phyloP scores from a whole-genome alignment of 225 moss, liverwort and hornwort species.

The Lunularia cruciata region DNA sequence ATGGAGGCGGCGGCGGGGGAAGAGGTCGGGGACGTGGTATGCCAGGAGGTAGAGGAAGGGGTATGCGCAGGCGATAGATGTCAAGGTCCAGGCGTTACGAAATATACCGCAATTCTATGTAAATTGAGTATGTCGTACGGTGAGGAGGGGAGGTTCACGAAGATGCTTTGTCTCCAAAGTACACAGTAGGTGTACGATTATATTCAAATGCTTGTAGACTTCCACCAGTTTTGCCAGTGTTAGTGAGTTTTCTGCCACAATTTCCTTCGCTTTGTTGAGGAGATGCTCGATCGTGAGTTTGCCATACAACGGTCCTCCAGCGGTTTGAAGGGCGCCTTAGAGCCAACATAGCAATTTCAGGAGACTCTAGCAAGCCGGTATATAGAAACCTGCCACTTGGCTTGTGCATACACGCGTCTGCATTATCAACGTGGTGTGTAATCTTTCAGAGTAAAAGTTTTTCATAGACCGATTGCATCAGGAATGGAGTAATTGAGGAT shows the following conservation, averaged over 20 bases:
- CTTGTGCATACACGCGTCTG: conserved; percentile 11
- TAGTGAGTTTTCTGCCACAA: conserved; percentile 13
- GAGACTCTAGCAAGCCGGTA: conserved; percentile 1
- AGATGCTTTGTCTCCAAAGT: neutral
- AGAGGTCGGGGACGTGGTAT: conserved; percentile 50
- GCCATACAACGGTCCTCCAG: neutral
- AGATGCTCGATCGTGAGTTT: neutral
- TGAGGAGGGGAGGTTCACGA: neutral
- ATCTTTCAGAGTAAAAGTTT: neutral
- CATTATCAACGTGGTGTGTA: neutral
- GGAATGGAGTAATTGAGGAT: neutral
- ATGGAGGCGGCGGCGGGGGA: conserved; percentile 50
- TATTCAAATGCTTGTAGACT: neutral
- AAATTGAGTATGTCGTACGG: neutral
- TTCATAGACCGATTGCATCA: neutral
- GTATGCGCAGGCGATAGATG: conserved; percentile 51
- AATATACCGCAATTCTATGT: neutral
- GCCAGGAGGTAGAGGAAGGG: conserved; percentile 53
- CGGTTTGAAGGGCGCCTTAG: neutral
- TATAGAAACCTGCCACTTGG: neutral
- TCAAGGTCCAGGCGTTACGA: neutral
- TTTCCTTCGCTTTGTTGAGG: neutral
- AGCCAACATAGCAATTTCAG: neutral
- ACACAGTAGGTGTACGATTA: neutral
- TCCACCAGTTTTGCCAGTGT: conserved; percentile 13